These are phyloP conservation scores for Zanthoxylum bungeanum DNA, from an alignment of 345 rosid species.

Conservation along the genomic window DNA sequence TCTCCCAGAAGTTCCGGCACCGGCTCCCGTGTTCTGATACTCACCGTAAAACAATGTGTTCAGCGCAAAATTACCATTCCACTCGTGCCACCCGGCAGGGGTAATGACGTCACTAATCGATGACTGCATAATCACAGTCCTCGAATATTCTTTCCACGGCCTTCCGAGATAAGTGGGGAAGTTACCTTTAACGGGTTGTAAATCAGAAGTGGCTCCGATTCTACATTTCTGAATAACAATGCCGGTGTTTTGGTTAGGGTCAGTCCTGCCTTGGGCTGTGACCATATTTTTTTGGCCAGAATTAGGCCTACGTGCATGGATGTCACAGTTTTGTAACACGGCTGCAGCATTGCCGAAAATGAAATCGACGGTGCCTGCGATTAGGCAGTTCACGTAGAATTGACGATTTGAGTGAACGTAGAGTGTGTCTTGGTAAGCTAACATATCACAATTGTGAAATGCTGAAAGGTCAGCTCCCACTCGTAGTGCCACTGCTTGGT, in stretches of 20 bases:
- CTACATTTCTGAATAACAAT: constrained; percentile 83
- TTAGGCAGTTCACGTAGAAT: constrained; percentile 56
- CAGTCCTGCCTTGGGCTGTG: constrained; percentile 86
- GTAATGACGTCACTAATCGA: constrained; percentile 56
- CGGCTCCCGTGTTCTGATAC: constrained; percentile 66
- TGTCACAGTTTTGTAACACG: constrained; percentile 71
- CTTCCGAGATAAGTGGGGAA: constrained; percentile 84
- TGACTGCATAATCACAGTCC: constrained; percentile 85
- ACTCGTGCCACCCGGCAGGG: constrained; percentile 76
- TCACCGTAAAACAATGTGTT: constrained; percentile 66
- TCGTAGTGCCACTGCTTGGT: constrained; percentile 75
- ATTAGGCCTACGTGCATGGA: constrained; percentile 79
- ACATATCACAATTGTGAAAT: constrained; percentile 68
- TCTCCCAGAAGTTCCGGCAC: constrained; percentile 66
- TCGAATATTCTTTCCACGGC: constrained; percentile 90
- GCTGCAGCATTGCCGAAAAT: constrained; percentile 71
- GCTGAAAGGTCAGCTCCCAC: constrained; percentile 80
- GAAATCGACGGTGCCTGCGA: constrained; percentile 85
- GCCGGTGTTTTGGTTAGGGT: constrained; percentile 91
- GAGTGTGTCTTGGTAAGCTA: constrained; percentile 82
- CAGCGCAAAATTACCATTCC: constrained; percentile 70
- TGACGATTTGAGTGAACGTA: constrained; percentile 70
- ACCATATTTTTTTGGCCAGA: constrained; percentile 95
- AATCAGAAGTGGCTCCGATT: constrained; percentile 77
- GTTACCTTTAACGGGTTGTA: constrained; percentile 37